phyloP scores from a whole-genome alignment of 83 land plant genomes.

The Picea abies region DNA sequence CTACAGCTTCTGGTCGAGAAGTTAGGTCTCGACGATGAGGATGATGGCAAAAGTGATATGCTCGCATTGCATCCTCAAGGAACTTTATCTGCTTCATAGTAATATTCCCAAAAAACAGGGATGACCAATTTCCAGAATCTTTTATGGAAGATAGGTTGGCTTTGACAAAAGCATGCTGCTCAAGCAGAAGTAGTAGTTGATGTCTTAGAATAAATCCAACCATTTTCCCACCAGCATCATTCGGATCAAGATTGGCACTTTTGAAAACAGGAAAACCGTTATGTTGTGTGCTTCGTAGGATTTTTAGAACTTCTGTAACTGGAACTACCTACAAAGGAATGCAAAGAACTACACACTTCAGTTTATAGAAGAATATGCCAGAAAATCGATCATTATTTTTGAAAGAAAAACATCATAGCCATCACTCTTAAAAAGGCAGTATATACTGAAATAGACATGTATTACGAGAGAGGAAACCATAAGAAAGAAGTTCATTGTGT shows the following conservation, averaged over 20 bases:
- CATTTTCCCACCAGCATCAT: constrained; percentile 23
- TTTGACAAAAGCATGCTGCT: constrained; percentile 37
- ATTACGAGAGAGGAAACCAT: background rate
- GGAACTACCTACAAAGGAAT: constrained; percentile 31
- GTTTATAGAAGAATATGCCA: background rate
- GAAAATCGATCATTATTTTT: background rate
- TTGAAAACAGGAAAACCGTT: constrained; percentile 55
- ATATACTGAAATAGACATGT: background rate
- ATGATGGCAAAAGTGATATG: constrained; percentile 44
- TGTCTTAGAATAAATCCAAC: constrained; percentile 47
- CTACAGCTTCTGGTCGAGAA: constrained; percentile 43
- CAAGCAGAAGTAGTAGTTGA: constrained; percentile 39
- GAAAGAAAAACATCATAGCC: background rate
- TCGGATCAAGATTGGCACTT: constrained; percentile 16
- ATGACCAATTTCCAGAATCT: constrained; percentile 12
- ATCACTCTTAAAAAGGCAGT: background rate
- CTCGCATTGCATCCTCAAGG: constrained; percentile 46
- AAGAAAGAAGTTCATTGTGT: background rate
- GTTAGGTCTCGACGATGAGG: constrained; percentile 46
- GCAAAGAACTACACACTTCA: background rate
- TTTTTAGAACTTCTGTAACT: constrained; percentile 34
- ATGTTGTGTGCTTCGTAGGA: constrained; percentile 37
- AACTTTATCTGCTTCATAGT: constrained; percentile 14
- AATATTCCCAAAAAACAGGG: background rate
- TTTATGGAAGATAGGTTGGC: constrained; percentile 17